A percentile compares a stretch with the other conserved stretches of the same genome.
phyloP scores from a whole-genome alignment of 805 yeast species.

The Schwanniomyces pseudopolymorphus region DNA sequence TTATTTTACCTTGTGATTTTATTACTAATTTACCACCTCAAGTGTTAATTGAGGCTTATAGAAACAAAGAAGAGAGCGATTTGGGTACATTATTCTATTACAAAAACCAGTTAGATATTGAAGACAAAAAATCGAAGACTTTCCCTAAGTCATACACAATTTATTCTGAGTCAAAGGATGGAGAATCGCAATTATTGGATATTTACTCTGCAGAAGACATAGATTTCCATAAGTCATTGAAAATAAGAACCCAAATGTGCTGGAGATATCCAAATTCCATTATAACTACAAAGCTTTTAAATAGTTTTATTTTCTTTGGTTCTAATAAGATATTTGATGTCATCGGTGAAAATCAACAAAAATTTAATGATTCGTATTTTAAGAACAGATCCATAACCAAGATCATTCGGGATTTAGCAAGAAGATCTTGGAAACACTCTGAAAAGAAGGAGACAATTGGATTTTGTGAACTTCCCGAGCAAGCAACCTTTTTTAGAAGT shows the following conservation, averaged over 20 bases:
- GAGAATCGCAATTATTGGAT: conserved; percentile 61
- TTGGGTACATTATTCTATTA: conserved; percentile 78
- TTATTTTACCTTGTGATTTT: conserved; percentile 92
- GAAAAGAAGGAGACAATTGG: conserved; percentile 59
- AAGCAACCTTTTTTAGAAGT: conserved; percentile 70
- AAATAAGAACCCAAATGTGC: conserved; percentile 79
- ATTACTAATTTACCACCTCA: conserved; percentile 91
- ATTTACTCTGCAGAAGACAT: conserved; percentile 67
- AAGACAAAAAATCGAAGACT: conserved; percentile 65
- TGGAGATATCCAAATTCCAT: conserved; percentile 84
- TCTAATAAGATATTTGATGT: conserved; percentile 50
- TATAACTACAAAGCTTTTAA: conserved; percentile 73
- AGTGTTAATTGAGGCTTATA: conserved; percentile 76
- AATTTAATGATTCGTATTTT: conserved; percentile 37
- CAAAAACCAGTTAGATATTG: conserved; percentile 67
- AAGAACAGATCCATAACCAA: conserved; percentile 56
- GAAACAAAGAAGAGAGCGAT: conserved; percentile 67
- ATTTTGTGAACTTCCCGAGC: conserved; percentile 67
- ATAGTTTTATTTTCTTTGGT: conserved; percentile 61
- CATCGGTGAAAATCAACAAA: conserved; percentile 38
- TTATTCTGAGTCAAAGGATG: conserved; percentile 49
- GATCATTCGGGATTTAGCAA: conserved; percentile 80
- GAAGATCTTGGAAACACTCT: conserved; percentile 89
- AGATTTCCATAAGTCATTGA: conserved; percentile 67
- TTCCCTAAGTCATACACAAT: conserved; percentile 68